phyloP scores from a whole-genome alignment of 208 protist species.

The Spongospora subterranea region DNA sequence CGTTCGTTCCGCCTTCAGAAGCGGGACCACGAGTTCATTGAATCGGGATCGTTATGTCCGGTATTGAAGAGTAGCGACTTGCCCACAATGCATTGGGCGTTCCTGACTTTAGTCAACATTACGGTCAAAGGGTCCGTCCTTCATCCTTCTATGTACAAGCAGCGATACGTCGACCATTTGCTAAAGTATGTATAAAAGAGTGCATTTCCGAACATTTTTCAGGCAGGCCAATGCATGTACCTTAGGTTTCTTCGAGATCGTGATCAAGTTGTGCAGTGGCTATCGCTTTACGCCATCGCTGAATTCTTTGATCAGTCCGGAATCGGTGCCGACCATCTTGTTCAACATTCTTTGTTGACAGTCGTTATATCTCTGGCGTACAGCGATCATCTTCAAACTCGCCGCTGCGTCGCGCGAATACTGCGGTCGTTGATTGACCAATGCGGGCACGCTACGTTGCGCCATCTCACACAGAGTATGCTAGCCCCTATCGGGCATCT shows the following conservation, averaged over 20 bases:
- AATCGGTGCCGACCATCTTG: conserved; percentile 44
- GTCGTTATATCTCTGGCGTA: conserved; percentile 36
- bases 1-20: not conserved
- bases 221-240: too few relatives aligned
- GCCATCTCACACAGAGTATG: conserved; percentile 24
- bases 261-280: not conserved
- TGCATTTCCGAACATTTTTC: too few relatives aligned
- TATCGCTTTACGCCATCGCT: conserved; percentile 23
- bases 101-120: conserved; percentile 34
- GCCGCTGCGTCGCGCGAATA: not conserved
- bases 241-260: conserved; percentile 1
- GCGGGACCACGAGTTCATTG: conserved; percentile 8
- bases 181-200: not conserved
- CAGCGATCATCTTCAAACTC: conserved; percentile 16
- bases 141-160: not conserved
- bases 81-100: not conserved
- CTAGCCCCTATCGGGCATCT: not conserved
- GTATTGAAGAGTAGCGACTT: not conserved
- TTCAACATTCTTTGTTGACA: conserved; percentile 36
- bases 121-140: not conserved
- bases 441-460: not conserved
- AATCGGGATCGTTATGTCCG: not conserved
- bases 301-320: conserved; percentile 31
- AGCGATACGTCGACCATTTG: not conserved
- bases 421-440: conserved; percentile 10